Evolutionary conservation across 1,284 basidiomycete genomes (phyloP).

Genomic region (Macrocybe sp.): DNA sequence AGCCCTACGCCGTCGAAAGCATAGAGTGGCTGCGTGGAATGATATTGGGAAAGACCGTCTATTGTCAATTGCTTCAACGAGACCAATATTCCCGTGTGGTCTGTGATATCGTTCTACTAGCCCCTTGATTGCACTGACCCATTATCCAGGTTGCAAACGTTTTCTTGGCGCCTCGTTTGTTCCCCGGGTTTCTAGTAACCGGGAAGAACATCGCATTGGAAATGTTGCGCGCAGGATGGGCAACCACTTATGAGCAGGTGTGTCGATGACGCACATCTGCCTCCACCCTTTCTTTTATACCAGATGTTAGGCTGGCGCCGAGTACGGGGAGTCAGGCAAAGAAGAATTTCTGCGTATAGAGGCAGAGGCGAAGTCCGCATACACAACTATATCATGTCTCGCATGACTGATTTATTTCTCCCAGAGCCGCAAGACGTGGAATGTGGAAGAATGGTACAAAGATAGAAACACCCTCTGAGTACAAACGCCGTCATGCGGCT

Average conservation of each 20-base stretch:
- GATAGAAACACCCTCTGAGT: conserved; percentile 72
- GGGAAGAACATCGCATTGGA: conserved; percentile 63
- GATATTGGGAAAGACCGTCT: conserved; percentile 53
- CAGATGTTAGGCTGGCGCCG: conserved; percentile 53
- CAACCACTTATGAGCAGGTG: conserved; percentile 63
- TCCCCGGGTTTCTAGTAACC: conserved; percentile 43
- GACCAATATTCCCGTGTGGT: conserved; percentile 86
- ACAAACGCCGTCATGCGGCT: conserved; percentile 61
- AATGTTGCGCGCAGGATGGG: conserved; percentile 78
- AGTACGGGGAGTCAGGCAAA: conserved; percentile 67
- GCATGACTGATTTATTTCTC: background rate
- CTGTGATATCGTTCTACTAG: conserved; percentile 13
- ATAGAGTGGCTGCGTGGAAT: conserved; percentile 64
- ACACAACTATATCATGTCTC: conserved; percentile 6
- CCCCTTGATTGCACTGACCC: background rate
- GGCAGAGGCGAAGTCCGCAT: conserved; percentile 59
- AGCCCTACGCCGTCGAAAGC: conserved; percentile 69
- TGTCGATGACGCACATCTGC: background rate
- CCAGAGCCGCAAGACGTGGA: conserved; percentile 53
- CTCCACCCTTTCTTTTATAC: background rate
- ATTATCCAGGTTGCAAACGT: conserved; percentile 62
- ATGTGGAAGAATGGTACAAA: conserved; percentile 63
- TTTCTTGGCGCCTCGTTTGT: conserved; percentile 38
- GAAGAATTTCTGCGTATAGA: conserved; percentile 33
- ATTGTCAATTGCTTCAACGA: conserved; percentile 65